phyloP scores from a whole-genome alignment of 2,329 filamentous ascomycete species.

The Monilinia fructicola region DNA sequence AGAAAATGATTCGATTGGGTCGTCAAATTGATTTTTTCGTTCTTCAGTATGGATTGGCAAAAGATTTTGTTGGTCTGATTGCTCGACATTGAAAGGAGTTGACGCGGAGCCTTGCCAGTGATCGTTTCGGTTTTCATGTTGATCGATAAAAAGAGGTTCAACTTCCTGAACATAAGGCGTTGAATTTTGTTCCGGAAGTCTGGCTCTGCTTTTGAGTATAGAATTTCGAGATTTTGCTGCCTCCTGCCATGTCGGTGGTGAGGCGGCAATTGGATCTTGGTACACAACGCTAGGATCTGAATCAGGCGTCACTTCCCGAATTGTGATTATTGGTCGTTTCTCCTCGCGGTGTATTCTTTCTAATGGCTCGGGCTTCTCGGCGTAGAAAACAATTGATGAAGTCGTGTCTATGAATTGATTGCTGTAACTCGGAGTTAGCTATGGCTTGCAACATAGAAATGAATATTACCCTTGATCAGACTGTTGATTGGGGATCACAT shows the following conservation, averaged over 20 bases:
- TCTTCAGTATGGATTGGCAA: neutral
- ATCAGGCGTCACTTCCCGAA: neutral
- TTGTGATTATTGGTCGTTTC: constrained; percentile 7
- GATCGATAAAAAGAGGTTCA: constrained; percentile 17
- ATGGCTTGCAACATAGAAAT: neutral
- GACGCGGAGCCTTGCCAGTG: constrained; percentile 11
- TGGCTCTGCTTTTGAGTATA: constrained; percentile 8
- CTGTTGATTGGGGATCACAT: neutral
- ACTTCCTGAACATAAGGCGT: neutral
- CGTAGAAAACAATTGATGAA: neutral
- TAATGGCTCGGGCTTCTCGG: neutral
- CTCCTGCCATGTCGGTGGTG: constrained; percentile 9
- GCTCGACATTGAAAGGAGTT: neutral
- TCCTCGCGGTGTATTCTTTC: neutral
- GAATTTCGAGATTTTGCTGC: neutral
- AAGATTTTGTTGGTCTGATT: neutral
- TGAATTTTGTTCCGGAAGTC: neutral
- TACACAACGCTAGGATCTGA: neutral
- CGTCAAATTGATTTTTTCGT: constrained; percentile 22
- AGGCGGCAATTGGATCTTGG: constrained; percentile 10
- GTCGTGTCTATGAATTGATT: neutral
- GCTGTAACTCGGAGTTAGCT: neutral
- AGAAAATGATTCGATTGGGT: constrained; percentile 8
- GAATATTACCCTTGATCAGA: neutral
- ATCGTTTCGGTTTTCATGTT: constrained; percentile 20